A percentile compares a stretch with the other conserved stretches of the same genome.
Conservation (phyloP, 768 basidiomycete species). For the Terana coerulea region DNA sequence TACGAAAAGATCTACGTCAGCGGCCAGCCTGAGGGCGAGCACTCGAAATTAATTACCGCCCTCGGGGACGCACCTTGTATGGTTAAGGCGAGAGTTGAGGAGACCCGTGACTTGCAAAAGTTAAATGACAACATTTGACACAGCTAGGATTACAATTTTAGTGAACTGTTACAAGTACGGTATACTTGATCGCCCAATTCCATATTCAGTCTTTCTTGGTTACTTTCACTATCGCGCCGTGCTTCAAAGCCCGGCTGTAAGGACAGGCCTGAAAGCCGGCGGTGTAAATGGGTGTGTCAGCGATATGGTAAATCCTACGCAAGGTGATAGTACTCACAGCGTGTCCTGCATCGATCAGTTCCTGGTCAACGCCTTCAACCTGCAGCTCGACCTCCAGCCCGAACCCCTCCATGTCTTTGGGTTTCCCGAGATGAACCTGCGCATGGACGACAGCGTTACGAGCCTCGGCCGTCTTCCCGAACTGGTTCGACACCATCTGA, state of each 20-base stretch:
- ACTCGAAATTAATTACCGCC: no score
- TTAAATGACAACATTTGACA: no score
- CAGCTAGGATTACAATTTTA: no score
- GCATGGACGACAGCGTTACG: constrained; percentile 60
- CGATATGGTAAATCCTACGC: neutral
- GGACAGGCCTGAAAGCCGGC: constrained; percentile 59
- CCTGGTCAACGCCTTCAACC: constrained; percentile 63
- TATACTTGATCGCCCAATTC: no score
- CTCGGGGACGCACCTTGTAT: no score
- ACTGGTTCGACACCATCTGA: constrained; percentile 50
- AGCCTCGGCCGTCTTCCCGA: constrained; percentile 52
- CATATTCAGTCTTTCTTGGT: constrained; percentile 29
- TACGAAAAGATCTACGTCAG: no score
- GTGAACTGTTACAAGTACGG: no score
- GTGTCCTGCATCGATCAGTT: constrained; percentile 64
- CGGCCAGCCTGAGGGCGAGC: no score
- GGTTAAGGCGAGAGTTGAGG: no score
- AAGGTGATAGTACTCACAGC: constrained; percentile 42
- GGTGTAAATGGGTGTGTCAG: neutral
- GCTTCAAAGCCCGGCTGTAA: constrained; percentile 60
- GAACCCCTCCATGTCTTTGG: constrained; percentile 55
- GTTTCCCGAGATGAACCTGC: constrained; percentile 59
- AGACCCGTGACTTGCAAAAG: no score
- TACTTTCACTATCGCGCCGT: constrained; percentile 57
- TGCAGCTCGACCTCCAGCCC: constrained; percentile 68